A percentile compares a stretch with the other conserved stretches of the same genome.
Evolutionary conservation across 2,329 filamentous ascomycete species (phyloP).

Genomic region (Epichloe festucae): DNA sequence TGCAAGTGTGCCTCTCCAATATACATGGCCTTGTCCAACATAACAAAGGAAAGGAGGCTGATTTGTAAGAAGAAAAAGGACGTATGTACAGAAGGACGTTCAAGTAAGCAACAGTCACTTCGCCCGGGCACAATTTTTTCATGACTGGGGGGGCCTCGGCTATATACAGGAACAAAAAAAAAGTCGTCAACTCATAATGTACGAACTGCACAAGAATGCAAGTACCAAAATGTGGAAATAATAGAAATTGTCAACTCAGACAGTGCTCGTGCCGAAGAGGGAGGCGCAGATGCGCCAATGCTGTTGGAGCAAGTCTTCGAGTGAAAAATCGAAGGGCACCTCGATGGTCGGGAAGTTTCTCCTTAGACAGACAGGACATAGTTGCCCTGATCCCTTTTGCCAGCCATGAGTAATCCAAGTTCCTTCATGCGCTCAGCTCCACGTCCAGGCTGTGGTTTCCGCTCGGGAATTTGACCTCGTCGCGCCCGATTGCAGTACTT

Average conservation of each 20-base stretch:
- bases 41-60: slow-evolving; percentile 1
- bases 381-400: slow-evolving; percentile 60
- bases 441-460: slow-evolving; percentile 65
- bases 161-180: neutral
- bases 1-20: slow-evolving; percentile 9
- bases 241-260: neutral
- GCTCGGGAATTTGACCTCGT: slow-evolving; percentile 49
- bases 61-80: neutral
- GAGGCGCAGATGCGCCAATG: neutral
- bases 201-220: neutral
- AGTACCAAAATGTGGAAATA: neutral
- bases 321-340: neutral
- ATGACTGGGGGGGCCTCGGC: too few relatives aligned
- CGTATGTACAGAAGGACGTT: slow-evolving; percentile 7
- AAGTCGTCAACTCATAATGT: slow-evolving; percentile 4
- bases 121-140: neutral
- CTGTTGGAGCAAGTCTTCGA: neutral
- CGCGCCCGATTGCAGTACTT: slow-evolving; percentile 77
- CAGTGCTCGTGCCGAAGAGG: neutral
- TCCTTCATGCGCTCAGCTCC: slow-evolving; percentile 78
- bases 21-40: slow-evolving; percentile 6
- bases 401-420: slow-evolving; percentile 78
- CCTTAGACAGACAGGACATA: slow-evolving; percentile 62
- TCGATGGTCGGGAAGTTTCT: slow-evolving; percentile 4
- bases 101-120: neutral